Conservation (phyloP, 129 eudicot genomes). For the Apium graveolens region DNA sequence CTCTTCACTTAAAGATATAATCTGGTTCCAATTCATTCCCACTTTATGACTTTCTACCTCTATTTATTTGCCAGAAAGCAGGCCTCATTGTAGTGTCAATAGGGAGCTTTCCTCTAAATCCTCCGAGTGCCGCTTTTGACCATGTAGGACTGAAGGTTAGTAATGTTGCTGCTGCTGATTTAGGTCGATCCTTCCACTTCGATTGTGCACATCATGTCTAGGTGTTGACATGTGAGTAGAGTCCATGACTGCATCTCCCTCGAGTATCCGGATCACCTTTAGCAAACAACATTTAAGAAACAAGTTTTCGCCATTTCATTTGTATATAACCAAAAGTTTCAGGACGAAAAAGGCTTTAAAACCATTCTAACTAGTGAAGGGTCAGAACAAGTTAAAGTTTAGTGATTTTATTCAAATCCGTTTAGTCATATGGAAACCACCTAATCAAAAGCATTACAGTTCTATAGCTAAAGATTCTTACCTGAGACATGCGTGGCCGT, state of each 20-base stretch:
- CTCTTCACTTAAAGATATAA: neutral
- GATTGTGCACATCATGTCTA: constrained; percentile 53
- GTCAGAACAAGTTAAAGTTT: neutral
- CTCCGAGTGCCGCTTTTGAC: constrained; percentile 28
- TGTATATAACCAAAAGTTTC: neutral
- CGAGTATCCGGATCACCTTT: constrained; percentile 86
- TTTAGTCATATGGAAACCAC: neutral
- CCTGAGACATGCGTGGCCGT: constrained; percentile 99
- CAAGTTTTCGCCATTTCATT: neutral
- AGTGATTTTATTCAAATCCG: neutral
- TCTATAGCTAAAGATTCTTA: constrained; percentile 14
- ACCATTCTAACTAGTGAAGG: neutral
- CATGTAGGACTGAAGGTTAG: constrained; percentile 23
- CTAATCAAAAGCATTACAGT: neutral
- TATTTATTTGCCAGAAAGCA: constrained; percentile 42
- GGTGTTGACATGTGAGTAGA: constrained; percentile 47
- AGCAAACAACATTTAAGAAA: neutral
- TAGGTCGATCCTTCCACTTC: constrained; percentile 57
- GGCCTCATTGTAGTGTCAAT: constrained; percentile 32
- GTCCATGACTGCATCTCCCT: constrained; percentile 82
- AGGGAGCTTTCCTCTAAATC: constrained; percentile 33
- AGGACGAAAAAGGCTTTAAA: neutral
- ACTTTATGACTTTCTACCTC: constrained; percentile 28
- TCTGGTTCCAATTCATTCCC: neutral
- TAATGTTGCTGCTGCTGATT: constrained; percentile 28